Percentiles rank a stretch among this genome's conserved stretches.
These are phyloP conservation scores for Backusella tarrabulga DNA, from an alignment of 192 early-diverging fungal species.

Conservation along the genomic window DNA sequence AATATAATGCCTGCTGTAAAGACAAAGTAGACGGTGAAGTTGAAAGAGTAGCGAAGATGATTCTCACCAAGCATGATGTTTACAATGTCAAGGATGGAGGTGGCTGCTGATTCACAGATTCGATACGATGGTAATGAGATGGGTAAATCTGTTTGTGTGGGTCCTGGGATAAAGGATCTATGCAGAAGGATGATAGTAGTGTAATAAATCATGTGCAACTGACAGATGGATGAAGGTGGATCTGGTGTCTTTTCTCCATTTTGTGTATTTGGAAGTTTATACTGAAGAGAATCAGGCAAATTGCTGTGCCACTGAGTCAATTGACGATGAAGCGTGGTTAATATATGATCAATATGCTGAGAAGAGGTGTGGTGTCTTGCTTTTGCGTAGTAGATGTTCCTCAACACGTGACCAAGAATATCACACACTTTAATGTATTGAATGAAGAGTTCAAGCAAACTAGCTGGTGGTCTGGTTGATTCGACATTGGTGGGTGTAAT, in stretches of 20 bases:
- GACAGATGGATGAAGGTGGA: conserved; percentile 23
- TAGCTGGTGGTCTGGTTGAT: conserved; percentile 14
- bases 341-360: conserved; percentile 27
- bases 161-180: conserved; percentile 49
- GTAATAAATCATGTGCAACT: conserved; percentile 51
- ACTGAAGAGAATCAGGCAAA: conserved; percentile 46
- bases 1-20: conserved; percentile 40
- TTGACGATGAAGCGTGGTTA: conserved; percentile 27
- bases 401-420: conserved; percentile 53
- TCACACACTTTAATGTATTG: conserved; percentile 45
- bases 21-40: conserved; percentile 28
- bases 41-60: conserved; percentile 18
- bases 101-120: conserved; percentile 27
- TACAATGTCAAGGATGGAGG: conserved; percentile 27
- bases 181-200: conserved; percentile 52
- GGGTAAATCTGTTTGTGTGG: conserved; percentile 19
- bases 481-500: not conserved
- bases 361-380: conserved; percentile 21
- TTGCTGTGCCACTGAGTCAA: conserved; percentile 40
- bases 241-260: conserved; percentile 22
- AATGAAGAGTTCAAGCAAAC: conserved; percentile 33
- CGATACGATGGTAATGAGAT: conserved; percentile 31
- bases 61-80: conserved; percentile 29
- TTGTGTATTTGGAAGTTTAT: conserved; percentile 36
- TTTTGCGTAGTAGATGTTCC: conserved; percentile 50